phyloP scores from a whole-genome alignment of 176 grass and related monocot species.

The Carex scoparia region DNA sequence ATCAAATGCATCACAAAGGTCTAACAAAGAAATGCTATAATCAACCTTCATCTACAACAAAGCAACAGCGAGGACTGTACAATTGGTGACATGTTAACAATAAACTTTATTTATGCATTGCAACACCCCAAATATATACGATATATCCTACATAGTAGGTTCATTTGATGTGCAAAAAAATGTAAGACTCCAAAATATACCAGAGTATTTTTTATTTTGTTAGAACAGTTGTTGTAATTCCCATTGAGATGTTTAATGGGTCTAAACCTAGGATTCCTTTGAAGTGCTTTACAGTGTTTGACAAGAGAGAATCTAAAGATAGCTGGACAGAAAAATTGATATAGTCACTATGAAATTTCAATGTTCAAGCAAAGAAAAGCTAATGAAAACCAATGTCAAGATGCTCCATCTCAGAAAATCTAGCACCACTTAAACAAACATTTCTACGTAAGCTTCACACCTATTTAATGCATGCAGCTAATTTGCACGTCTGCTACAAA shows the following conservation, averaged over 20 bases:
- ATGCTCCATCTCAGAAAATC: neutral
- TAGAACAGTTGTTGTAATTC: neutral
- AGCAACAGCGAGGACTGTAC: neutral
- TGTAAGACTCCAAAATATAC: neutral
- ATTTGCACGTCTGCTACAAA: neutral
- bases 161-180: neutral
- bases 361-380: neutral
- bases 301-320: neutral
- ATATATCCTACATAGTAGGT: neutral
- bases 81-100: neutral
- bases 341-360: neutral
- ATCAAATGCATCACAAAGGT: neutral
- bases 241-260: neutral
- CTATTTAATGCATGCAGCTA: neutral
- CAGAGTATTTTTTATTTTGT: neutral
- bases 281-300: neutral
- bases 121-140: neutral
- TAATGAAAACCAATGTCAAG: neutral
- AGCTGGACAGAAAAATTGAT: neutral
- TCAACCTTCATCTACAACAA: neutral
- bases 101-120: neutral
- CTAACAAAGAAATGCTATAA: neutral
- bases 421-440: neutral
- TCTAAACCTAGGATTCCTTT: neutral
- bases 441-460: neutral